These are phyloP conservation scores for Candida endomychidarum DNA, from an alignment of 805 yeast species.

Conservation along the genomic window DNA sequence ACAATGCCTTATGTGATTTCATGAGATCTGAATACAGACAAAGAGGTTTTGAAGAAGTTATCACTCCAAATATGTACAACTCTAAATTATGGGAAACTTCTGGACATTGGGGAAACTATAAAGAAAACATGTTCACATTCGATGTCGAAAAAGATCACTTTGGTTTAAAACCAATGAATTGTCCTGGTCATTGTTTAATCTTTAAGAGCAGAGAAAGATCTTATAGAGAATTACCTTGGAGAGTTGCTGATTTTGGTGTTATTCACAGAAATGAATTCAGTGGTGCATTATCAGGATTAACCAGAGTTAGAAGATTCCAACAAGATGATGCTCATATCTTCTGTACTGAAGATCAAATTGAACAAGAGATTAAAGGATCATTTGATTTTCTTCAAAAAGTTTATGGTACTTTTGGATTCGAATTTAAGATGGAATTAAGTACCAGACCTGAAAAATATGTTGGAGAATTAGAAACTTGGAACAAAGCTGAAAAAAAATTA, in stretches of 20 bases:
- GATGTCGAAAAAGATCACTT: constrained; percentile 95
- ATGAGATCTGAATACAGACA: constrained; percentile 81
- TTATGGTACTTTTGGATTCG: constrained; percentile 91
- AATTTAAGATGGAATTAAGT: constrained; percentile 93
- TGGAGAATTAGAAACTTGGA: constrained; percentile 94
- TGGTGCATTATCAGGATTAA: constrained; percentile 87
- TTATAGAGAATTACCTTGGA: constrained; percentile 96
- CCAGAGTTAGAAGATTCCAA: constrained; percentile 98
- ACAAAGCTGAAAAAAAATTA: constrained; percentile 82
- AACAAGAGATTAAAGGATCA: constrained; percentile 74
- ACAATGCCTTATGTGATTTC: constrained; percentile 79
- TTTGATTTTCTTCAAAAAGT: constrained; percentile 83
- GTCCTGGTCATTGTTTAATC: constrained; percentile 91
- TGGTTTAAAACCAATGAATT: constrained; percentile 94
- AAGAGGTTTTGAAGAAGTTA: constrained; percentile 97
- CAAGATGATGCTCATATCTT: constrained; percentile 99
- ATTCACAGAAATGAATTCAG: constrained; percentile 95
- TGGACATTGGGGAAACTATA: constrained; percentile 98
- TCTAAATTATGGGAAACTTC: constrained; percentile 97
- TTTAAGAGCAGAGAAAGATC: constrained; percentile 92
- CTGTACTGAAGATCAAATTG: constrained; percentile 92
- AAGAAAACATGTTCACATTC: constrained; percentile 95
- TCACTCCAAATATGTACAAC: constrained; percentile 98
- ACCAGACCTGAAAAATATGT: constrained; percentile 97
- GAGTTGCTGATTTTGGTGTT: constrained; percentile 98